Evolutionary conservation across 2,329 filamentous ascomycete species (phyloP).

Genomic region (Biscogniauxia mediterranea): DNA sequence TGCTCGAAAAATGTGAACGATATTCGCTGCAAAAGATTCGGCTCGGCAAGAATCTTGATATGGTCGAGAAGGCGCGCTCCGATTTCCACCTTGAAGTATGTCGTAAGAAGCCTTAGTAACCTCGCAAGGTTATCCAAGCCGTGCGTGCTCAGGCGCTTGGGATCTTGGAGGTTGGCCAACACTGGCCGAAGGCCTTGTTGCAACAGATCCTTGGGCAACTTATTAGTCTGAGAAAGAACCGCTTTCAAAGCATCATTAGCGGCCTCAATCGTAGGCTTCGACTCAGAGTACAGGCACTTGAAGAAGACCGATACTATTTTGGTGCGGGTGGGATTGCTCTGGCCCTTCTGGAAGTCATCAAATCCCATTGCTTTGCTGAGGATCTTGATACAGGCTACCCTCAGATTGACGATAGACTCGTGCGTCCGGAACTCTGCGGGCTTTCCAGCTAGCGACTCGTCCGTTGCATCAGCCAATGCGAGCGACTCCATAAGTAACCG

Average conservation of each 20-base stretch:
- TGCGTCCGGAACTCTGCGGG: constrained; percentile 93
- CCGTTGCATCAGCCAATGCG: constrained; percentile 89
- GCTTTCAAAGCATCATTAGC: constrained; percentile 88
- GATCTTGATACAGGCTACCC: constrained; percentile 90
- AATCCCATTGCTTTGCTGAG: constrained; percentile 92
- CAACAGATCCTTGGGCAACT: constrained; percentile 90
- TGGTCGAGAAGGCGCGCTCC: constrained; percentile 91
- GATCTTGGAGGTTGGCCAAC: constrained; percentile 93
- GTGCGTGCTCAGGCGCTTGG: constrained; percentile 82
- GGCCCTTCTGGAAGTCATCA: constrained; percentile 80
- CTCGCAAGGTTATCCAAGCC: constrained; percentile 89
- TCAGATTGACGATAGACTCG: constrained; percentile 85
- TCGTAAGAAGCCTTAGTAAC: constrained; percentile 86
- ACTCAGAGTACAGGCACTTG: constrained; percentile 93
- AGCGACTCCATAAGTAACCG: constrained; percentile 90
- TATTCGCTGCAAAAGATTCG: constrained; percentile 76
- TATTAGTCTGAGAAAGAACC: constrained; percentile 83
- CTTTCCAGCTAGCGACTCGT: constrained; percentile 89
- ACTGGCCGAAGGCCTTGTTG: constrained; percentile 93
- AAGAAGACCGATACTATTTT: constrained; percentile 95
- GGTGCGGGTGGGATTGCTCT: constrained; percentile 62
- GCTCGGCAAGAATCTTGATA: constrained; percentile 85
- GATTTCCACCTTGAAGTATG: constrained; percentile 99
- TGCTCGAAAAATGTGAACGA: constrained; percentile 96
- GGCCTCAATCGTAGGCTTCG: constrained; percentile 86